Evolutionary conservation across 805 yeast species (phyloP), one percentile per base, ranked within the genome.

Genomic region (Saccharomyces paradoxus): DNA sequence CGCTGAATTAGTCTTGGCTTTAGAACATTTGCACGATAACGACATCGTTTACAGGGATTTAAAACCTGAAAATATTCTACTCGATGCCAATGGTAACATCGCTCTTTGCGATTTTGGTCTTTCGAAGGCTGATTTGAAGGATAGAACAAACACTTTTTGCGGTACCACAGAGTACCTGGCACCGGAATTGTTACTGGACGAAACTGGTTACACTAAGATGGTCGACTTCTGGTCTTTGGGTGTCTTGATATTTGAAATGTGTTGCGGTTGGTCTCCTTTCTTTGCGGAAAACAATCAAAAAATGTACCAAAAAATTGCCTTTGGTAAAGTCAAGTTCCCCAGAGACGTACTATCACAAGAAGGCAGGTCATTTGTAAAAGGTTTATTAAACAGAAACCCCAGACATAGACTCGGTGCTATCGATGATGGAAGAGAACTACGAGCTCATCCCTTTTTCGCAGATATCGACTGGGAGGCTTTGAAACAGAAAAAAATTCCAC

Each of bases 201-300:
- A 94, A 71, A 81, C 88, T 53, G 99, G 99, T 17, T 94, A 94
- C 74, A 94, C 98, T 41, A 90, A 91, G 72, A 92, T 94, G 98
- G 99, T 94, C 57, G 99, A 94, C 71, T 94, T 94, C 65, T 94
- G 99, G 99, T 91, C 98, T 2, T 75, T 94, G 55, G 99, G 99
- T 56, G 99, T 94, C 27, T 76, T 94, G 55, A 90, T 94, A 49
- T 94, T 94, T 72, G 99, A 94, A 74, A 94, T 94, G 99, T 91
- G 98, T 72, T 94, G 98, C 74, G 99, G 99, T 51, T 94, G 98
- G 99, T 87, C 96, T 4, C 99, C 99, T 53, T 94, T 94, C 71
- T 94, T 89, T 66, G 99, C 98, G 28, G 97, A 92, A 59, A 92
- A 89, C 71, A 90, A 96, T 51, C 98, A 94, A 75, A 97, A 94